Conservation (phyloP, 257 asterid genomes). For the Gentiana straminea region DNA sequence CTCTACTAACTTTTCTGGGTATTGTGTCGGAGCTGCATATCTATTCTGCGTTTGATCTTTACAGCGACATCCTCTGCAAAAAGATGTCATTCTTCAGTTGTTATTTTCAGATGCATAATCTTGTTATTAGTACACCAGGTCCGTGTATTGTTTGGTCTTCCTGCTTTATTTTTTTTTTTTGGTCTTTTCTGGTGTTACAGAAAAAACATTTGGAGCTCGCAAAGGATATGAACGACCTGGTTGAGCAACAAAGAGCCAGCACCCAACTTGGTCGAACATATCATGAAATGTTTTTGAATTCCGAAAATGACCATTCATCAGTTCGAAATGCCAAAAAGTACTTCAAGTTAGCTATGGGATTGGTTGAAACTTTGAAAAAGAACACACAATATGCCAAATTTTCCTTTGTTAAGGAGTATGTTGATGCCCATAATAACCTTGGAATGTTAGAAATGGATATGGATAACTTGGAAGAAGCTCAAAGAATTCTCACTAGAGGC, state of each 20-base stretch:
- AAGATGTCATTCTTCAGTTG: background rate
- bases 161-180: background rate
- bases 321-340: constrained; percentile 66
- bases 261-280: constrained; percentile 97
- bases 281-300: constrained; percentile 70
- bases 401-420: constrained; percentile 58
- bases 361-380: constrained; percentile 49
- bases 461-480: constrained; percentile 67
- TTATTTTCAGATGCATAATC: too few species aligned
- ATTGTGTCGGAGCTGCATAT: too few species aligned
- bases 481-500: constrained; percentile 51
- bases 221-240: constrained; percentile 46
- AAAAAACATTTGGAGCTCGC: constrained; percentile 84
- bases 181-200: constrained; percentile 25
- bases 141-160: background rate
- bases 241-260: constrained; percentile 92
- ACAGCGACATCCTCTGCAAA: too few species aligned
- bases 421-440: constrained; percentile 89
- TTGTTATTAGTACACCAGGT: too few species aligned
- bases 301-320: constrained; percentile 68
- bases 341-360: constrained; percentile 57
- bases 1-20: too few species aligned
- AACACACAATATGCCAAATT: constrained; percentile 24
- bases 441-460: constrained; percentile 93
- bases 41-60: too few species aligned